phyloP scores from a whole-genome alignment of 306 rosid genomes.

The Lathyrus aphaca region DNA sequence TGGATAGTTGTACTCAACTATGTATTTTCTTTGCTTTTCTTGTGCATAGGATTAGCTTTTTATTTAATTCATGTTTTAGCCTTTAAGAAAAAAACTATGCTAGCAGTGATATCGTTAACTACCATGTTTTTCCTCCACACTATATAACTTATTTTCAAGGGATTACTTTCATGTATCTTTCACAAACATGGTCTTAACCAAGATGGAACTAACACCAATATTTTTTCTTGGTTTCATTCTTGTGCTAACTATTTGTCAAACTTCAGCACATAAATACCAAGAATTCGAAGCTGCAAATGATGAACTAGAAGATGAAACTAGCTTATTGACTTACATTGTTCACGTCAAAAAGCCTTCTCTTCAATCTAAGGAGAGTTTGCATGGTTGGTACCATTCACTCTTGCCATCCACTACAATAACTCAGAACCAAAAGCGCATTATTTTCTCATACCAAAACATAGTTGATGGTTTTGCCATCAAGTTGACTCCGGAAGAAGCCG shows the following conservation, averaged over 20 bases:
- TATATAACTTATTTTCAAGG: neutral
- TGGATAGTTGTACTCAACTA: too few species aligned
- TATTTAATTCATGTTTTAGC: too few species aligned
- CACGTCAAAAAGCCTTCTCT: slow-evolving; percentile 47
- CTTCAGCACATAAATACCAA: slow-evolving; percentile 30
- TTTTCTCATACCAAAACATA: slow-evolving; percentile 51
- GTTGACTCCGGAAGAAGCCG: slow-evolving; percentile 56
- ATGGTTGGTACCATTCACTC: slow-evolving; percentile 58
- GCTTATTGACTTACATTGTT: slow-evolving; percentile 53
- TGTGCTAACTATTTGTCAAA: neutral
- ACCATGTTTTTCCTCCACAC: neutral
- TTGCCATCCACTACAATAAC: slow-evolving; percentile 41
- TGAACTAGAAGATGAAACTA: slow-evolving; percentile 9
- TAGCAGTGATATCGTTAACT: neutral
- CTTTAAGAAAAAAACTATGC: too few species aligned
- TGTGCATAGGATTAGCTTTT: too few species aligned
- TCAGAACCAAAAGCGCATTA: slow-evolving; percentile 35
- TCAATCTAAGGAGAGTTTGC: slow-evolving; percentile 40
- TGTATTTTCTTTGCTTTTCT: too few species aligned
- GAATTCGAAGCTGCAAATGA: neutral
- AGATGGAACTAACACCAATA: slow-evolving; percentile 23
- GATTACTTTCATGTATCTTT: neutral
- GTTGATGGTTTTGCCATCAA: slow-evolving; percentile 59
- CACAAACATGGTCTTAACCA: neutral
- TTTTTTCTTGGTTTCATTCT: slow-evolving; percentile 33